A percentile compares a stretch with the other conserved stretches of the same genome.
Conservation (phyloP, 2,329 filamentous ascomycete species). For the Fusarium duplospermum region DNA sequence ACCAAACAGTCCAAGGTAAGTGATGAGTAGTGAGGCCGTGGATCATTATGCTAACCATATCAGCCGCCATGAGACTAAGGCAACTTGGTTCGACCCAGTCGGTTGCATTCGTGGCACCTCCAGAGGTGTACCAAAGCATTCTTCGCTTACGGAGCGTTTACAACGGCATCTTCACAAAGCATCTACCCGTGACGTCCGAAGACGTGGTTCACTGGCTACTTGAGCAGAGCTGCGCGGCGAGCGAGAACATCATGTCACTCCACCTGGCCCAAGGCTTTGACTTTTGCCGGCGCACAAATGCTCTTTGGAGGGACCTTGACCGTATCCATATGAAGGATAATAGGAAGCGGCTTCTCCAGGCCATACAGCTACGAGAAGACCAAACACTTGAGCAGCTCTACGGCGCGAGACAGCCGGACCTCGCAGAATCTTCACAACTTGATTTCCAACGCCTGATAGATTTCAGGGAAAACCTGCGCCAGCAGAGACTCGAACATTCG, state of each 20-base stretch:
- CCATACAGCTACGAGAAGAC: constrained; percentile 60
- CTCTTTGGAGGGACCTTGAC: constrained; percentile 54
- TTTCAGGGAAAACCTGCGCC: not conserved
- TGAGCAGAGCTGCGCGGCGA: constrained; percentile 70
- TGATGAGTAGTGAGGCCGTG: rapidly evolving
- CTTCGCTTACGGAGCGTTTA: constrained; percentile 52
- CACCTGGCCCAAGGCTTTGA: constrained; percentile 71
- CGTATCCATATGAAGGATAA: constrained; percentile 52
- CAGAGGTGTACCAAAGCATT: constrained; percentile 72
- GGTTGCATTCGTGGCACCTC: constrained; percentile 66
- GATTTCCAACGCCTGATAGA: not conserved
- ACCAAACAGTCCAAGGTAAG: constrained; percentile 69
- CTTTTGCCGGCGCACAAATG: constrained; percentile 68
- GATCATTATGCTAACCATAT: not conserved
- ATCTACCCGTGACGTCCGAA: constrained; percentile 20
- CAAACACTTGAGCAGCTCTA: constrained; percentile 71
- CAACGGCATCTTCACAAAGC: not conserved
- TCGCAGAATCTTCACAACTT: not conserved
- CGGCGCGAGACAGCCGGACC: constrained; percentile 43
- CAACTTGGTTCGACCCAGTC: constrained; percentile 68
- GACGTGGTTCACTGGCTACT: constrained; percentile 68
- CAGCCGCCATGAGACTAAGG: constrained; percentile 74
- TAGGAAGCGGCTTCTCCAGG: constrained; percentile 46
- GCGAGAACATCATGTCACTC: constrained; percentile 68
- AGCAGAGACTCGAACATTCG: not conserved